Base-by-base conservation (phyloP, 129 eudicot species). In the Calendula officinalis region DNA sequence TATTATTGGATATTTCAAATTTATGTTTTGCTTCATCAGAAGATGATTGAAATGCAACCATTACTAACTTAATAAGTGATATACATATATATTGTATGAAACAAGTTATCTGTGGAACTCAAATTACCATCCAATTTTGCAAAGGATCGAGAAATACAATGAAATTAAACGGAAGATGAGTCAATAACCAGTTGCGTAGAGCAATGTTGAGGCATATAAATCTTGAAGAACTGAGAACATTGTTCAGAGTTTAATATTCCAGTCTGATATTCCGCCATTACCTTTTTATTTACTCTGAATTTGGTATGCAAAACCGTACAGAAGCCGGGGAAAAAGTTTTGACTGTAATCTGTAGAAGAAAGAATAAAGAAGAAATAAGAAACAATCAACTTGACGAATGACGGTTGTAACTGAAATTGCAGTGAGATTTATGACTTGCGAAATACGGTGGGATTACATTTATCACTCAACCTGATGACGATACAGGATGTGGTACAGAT, bases 161-260 rank as follows among this genome's bases (percentile, higher is more conserved):
- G 4, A 50, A 41, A 54, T 4, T 3, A 32, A 27, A 12, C 6
- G 8, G 33, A 67, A 14, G 60, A 30, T 13, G 34, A 62, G 16
- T 3, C 1, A 54, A 46, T 22, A 32, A 72, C 77, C 71, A 72
- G 71, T 46, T 64, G 77, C 14, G 63, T 64, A 50, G 71, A 64
- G 77, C 66, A 64, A 55, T 73, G 77, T 11, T 30, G 43, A 56
- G 72, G 77, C 70, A 64, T 49, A 37, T 54, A 73, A 11, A 73
- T 16, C 70, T 73, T 73, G 77, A 73, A 73, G 49, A 69, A 64
- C 37, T 69, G 76, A 49, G 48, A 64, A 4, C 22, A 62, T 17
- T 62, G 45, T 45, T 68, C 75, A 14, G 66, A 68, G 30, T 53
- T 61, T 27, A 22, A 3, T 17, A 37, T 34, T 44, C 40, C 34